Percentiles rank a stretch among this genome's conserved stretches.
Conservation (phyloP, 768 basidiomycete genomes). For the Sporobolomyces roseus region DNA sequence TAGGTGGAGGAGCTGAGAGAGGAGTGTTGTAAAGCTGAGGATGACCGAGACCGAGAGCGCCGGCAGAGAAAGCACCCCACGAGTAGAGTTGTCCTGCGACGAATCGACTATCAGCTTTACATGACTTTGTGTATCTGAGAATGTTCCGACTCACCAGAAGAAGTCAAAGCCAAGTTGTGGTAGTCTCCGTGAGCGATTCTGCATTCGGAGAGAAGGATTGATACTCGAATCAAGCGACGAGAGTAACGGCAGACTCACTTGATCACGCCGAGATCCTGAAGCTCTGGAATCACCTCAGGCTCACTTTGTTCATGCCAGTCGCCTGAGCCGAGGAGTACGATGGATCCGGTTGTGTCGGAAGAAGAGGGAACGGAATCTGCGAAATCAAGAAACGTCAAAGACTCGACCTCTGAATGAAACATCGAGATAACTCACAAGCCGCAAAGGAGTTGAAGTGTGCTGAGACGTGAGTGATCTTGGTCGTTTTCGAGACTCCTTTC, state of each 20-base stretch:
- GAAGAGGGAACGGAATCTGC: slow-evolving; percentile 57
- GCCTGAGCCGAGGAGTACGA: slow-evolving; percentile 58
- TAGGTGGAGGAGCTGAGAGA: slow-evolving; percentile 56
- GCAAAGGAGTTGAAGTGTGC: slow-evolving; percentile 79
- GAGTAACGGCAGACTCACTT: slow-evolving; percentile 21
- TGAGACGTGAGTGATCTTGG: slow-evolving; percentile 60
- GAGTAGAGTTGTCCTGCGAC: slow-evolving; percentile 14
- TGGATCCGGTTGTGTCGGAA: slow-evolving; percentile 54
- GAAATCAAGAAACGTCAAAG: background rate
- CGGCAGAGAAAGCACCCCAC: slow-evolving; percentile 54
- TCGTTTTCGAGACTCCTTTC: background rate
- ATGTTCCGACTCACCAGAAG: slow-evolving; percentile 59
- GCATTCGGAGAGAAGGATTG: background rate
- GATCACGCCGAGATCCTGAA: slow-evolving; percentile 75
- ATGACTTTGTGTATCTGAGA: too few species aligned
- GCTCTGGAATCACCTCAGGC: slow-evolving; percentile 65
- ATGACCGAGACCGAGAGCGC: slow-evolving; percentile 82
- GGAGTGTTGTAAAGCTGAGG: slow-evolving; percentile 50
- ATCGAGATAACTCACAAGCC: slow-evolving; percentile 48
- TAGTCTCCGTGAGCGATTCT: slow-evolving; percentile 89
- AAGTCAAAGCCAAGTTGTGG: slow-evolving; percentile 80
- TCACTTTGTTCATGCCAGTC: slow-evolving; percentile 48
- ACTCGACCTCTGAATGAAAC: background rate
- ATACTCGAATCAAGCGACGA: background rate
- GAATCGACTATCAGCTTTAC: too few species aligned